Conservation (phyloP, 2,329 filamentous ascomycete species). For the Neopestalotiopsis rosae region DNA sequence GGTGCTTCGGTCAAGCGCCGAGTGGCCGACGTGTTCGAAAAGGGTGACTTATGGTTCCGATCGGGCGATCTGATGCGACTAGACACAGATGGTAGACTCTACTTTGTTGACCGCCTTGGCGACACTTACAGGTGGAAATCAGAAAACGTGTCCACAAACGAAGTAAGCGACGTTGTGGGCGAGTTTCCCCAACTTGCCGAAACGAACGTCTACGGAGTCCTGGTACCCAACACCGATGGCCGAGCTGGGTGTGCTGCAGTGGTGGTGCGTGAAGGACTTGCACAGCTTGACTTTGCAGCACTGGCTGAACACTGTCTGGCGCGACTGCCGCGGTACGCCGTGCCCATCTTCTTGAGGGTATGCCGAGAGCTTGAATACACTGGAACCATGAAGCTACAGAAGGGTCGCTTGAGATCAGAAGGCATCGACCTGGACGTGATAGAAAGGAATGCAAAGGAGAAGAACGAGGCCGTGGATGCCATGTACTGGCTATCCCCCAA, state of each 20-base stretch:
- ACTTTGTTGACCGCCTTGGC: slow-evolving; percentile 71
- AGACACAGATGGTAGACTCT: slow-evolving; percentile 67
- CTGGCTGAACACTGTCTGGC: slow-evolving; percentile 41
- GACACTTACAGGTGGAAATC: slow-evolving; percentile 74
- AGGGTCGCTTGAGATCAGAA: slow-evolving; percentile 45
- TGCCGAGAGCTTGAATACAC: slow-evolving; percentile 47
- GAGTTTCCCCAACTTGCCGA: slow-evolving; percentile 45
- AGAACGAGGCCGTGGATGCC: slow-evolving; percentile 33
- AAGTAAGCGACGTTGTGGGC: slow-evolving; percentile 47
- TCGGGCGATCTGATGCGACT: slow-evolving; percentile 69
- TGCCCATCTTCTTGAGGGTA: slow-evolving; percentile 48
- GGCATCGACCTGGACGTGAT: slow-evolving; percentile 47
- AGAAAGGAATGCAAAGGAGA: slow-evolving; percentile 32
- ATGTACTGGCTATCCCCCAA: slow-evolving; percentile 47
- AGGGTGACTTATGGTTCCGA: slow-evolving; percentile 72
- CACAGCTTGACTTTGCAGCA: slow-evolving; percentile 36
- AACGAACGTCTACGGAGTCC: slow-evolving; percentile 49
- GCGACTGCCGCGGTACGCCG: slow-evolving; percentile 48
- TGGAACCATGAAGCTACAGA: slow-evolving; percentile 50
- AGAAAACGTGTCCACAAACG: slow-evolving; percentile 51
- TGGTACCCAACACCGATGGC: slow-evolving; percentile 48
- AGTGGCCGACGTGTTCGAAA: slow-evolving; percentile 64
- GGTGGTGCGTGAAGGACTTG: slow-evolving; percentile 38
- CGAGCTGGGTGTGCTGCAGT: slow-evolving; percentile 48
- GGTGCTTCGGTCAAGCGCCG: slow-evolving; percentile 70